Base-by-base conservation (phyloP, 192 early-diverging fungal genomes). In the Chytriomyces confervae region DNA sequence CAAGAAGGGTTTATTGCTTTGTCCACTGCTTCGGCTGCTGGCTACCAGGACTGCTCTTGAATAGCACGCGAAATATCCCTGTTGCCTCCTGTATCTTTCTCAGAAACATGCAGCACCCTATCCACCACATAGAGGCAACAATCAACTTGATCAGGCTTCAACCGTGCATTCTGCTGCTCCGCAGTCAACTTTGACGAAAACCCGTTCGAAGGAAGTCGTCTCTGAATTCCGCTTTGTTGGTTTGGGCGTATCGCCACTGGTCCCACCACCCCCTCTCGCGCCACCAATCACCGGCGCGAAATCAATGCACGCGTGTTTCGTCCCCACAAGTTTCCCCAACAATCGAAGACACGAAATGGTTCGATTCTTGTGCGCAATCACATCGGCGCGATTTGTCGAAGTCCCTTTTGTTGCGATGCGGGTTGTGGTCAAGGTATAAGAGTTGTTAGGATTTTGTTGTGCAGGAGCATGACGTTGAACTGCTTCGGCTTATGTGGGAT, bases 251-350 rank as follows among this genome's bases (percentile, higher is more conserved):
- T 65, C 20, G 7, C 72, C 13, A 62, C 5, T 10, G 45, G 44
- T 49, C 62, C 60, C 27, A 62, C 62, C 72, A 62, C 44, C 50
- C 16, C 57, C 62, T 6, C 72, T 8, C 7, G 81, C 79, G 7
- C 84, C 86, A 47, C 86, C 86, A 5, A 86, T 16, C 2, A 88
- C 51, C 9, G 78, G 67, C 9, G 77, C 51, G 63, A 81, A 86
- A 8, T 76, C 83, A 75, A 83, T 80, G 75, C 86, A 86, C 10
- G 86, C 78, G 23, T 51, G 27, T 45, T 75, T 76, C 50, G n/a
- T n/a, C 73, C 72, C 84, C 84, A 88, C 20, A 61, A 45, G 79
- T 88, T 86, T 10, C 86, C 86, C 86, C 86, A 88, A 0, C 86
- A 43, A 8, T n/a, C 63, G 50, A 29, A 88, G 65, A 27, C 66